Base-by-base conservation (phyloP, 768 basidiomycete species). In the Lactifluus echinatus region DNA sequence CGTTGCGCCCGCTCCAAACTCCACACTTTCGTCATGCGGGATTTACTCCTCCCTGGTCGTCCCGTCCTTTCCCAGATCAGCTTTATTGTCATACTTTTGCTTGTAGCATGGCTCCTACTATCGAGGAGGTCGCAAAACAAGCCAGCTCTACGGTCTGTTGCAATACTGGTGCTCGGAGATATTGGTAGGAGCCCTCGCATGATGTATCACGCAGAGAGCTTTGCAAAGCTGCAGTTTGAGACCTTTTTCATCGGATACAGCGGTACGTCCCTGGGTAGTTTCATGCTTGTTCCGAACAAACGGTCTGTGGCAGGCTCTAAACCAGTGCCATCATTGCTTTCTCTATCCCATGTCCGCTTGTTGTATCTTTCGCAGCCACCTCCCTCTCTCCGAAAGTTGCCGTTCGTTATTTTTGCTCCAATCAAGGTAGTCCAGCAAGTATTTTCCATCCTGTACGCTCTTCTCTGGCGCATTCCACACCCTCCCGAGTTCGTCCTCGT, bases 181-280 rank as follows among this genome's bases (percentile, higher is more conserved):
- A 83, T 99, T 47, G 96, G 95, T 1, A 80, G 96, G 56, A 93
- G 89, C 68, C 96, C 96, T 11, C 78, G 96, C 53, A 98, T 97
- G 91, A 95, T 97, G 91, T 97, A 97, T 69, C 96, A 99, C 65
- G 87, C 95, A 0, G 83, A 95, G 68, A 93, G 89, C 67, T 89
- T 99, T 67, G 87, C 90, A 37, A 80, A 84, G 55, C 78, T 83
- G 52, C 82, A 78, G 5, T 96, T 90, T 69, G 72, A 79, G 57
- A 92, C 91, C 2, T 81, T 82, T 64, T 66, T 99, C 17, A 80
- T 98, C 54, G 95, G 92, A 15, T 96, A 96, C 68, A 73, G 75
- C 71, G 93, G 95, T 92, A 62, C 63, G 79, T 51, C 37, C 34
- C 17, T 14, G 14, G 4, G 19, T 58, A 4, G 17, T 8, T 45